Evolutionary conservation across 1,284 basidiomycete genomes (phyloP).

Genomic region (Anthracocystis panici-leucophaei): DNA sequence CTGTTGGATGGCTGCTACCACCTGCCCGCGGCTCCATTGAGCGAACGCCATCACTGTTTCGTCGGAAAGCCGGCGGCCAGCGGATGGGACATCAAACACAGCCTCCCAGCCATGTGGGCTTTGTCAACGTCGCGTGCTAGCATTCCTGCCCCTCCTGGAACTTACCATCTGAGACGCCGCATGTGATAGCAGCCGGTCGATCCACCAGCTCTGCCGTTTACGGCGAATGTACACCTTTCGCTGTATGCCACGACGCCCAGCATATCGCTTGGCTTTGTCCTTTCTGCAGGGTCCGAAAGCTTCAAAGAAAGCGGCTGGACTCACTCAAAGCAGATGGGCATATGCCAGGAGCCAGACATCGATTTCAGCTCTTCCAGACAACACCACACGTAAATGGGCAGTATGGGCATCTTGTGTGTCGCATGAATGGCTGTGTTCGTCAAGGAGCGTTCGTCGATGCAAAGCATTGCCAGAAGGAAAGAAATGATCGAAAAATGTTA

Average conservation of each 20-base stretch:
- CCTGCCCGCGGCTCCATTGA: neutral
- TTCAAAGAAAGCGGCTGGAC: too few relatives aligned
- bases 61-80: neutral
- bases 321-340: too few relatives aligned
- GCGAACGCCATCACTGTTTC: neutral
- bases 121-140: neutral
- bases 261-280: too few relatives aligned
- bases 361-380: too few relatives aligned
- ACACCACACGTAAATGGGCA: neutral
- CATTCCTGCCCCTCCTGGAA: neutral
- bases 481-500: too few relatives aligned
- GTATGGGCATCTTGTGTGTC: too few relatives aligned
- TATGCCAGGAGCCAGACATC: too few relatives aligned
- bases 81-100: neutral
- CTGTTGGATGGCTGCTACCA: neutral
- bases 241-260: too few relatives aligned
- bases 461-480: neutral
- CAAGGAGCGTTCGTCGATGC: neutral
- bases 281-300: too few relatives aligned
- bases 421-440: neutral
- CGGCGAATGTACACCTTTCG: neutral
- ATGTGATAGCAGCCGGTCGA: neutral
- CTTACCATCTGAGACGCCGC: neutral
- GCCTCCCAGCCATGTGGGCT: constrained; percentile 1
- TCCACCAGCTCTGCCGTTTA: neutral